Evolutionary conservation across 148 eudicot genomes (phyloP).

Genomic region (Camellia sinensis): DNA sequence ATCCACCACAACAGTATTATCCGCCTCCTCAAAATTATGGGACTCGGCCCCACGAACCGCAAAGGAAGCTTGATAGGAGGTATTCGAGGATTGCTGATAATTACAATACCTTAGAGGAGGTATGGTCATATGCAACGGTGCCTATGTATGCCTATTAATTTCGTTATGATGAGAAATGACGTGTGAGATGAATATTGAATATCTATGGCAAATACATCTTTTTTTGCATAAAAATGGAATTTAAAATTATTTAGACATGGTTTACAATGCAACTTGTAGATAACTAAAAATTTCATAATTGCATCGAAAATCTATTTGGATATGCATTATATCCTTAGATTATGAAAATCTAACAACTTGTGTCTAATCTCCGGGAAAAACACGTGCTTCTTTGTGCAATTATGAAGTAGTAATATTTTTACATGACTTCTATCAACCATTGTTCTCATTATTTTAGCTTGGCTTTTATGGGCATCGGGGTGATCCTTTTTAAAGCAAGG

Average conservation of each 20-base stretch:
- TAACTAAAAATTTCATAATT: neutral
- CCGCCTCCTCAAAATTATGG: conserved; percentile 32
- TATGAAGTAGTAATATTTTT: neutral
- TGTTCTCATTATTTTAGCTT: neutral
- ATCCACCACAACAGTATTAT: conserved; percentile 33
- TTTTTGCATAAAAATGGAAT: neutral
- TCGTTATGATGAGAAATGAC: neutral
- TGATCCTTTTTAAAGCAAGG: neutral
- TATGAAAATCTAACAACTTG: neutral
- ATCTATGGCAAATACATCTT: neutral
- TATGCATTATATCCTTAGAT: neutral
- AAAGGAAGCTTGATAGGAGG: conserved; percentile 63
- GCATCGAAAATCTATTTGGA: neutral
- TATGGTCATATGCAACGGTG: conserved; percentile 15
- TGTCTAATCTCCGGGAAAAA: neutral
- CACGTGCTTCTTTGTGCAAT: neutral
- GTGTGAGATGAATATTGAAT: neutral
- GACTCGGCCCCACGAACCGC: conserved; percentile 28
- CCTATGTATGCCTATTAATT: neutral
- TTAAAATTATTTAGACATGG: neutral
- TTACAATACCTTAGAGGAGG: conserved; percentile 88
- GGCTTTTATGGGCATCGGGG: neutral
- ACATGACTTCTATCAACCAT: neutral
- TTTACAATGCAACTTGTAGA: neutral
- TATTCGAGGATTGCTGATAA: conserved; percentile 89